Evolutionary conservation across 148 eudicot species (phyloP).

Genomic region (Rhododendron molle): DNA sequence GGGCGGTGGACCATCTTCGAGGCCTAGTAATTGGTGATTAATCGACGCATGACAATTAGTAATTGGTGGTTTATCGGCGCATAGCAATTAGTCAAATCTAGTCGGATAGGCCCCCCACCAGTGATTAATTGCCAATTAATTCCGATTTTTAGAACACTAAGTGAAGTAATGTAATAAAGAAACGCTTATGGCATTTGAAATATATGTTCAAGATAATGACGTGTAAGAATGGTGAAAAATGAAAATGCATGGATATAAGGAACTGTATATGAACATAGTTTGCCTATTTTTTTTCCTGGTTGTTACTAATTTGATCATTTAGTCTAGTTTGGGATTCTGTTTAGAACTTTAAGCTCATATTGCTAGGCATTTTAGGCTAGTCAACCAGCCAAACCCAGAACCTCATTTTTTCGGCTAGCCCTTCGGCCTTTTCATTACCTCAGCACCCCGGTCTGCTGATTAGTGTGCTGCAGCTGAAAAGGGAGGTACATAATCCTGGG

Average conservation of each 20-base stretch:
- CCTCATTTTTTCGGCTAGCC: background rate
- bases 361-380: background rate
- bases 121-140: too few relatives aligned
- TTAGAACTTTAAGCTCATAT: background rate
- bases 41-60: too few relatives aligned
- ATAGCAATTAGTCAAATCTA: too few relatives aligned
- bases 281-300: background rate
- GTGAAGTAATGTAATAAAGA: background rate
- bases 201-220: background rate
- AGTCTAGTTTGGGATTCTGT: background rate
- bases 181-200: background rate
- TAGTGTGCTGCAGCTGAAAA: background rate
- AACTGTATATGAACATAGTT: background rate
- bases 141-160: too few relatives aligned
- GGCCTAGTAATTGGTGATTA: too few relatives aligned
- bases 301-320: background rate
- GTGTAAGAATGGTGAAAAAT: background rate
- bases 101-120: too few relatives aligned
- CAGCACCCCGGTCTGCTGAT: background rate
- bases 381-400: background rate
- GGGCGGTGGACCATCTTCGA: background rate
- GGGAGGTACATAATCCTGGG: background rate
- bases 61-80: too few relatives aligned
- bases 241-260: background rate
- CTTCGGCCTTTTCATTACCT: background rate